phyloP scores from a whole-genome alignment of 306 rosid genomes.

The Ammopiptanthus mongolicus region DNA sequence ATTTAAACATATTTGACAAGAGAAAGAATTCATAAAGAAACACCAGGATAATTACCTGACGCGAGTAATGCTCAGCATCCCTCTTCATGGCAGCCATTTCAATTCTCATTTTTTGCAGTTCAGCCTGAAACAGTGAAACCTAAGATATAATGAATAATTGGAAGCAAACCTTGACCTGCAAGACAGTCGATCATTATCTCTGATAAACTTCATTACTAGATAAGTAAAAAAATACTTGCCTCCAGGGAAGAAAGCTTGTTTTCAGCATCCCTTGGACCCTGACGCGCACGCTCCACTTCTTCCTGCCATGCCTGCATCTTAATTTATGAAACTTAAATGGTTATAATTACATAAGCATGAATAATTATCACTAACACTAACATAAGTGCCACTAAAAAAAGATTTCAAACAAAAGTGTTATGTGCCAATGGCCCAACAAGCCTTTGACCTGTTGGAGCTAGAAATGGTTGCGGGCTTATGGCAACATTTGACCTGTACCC shows the following conservation, averaged over 20 bases:
- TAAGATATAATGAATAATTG: conserved; percentile 18
- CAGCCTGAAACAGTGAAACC: conserved; percentile 60
- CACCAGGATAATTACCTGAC: conserved; percentile 62
- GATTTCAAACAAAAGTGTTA: background rate
- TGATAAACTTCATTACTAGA: conserved; percentile 6
- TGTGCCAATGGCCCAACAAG: background rate
- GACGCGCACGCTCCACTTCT: conserved; percentile 95
- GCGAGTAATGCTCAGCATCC: conserved; percentile 99
- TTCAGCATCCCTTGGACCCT: conserved; percentile 97
- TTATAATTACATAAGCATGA: conserved; percentile 19
- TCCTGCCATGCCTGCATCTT: conserved; percentile 96
- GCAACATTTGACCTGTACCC: background rate
- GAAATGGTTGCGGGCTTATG: conserved; percentile 1
- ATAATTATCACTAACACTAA: conserved; percentile 1
- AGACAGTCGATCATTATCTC: conserved; percentile 2
- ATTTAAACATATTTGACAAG: background rate
- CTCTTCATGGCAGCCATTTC: conserved; percentile 99
- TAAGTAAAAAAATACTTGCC: conserved; percentile 40
- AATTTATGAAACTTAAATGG: conserved; percentile 11
- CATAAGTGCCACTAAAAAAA: background rate
- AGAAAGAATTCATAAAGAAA: background rate
- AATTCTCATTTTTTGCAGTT: conserved; percentile 88
- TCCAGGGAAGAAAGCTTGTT: conserved; percentile 81
- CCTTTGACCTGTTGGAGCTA: background rate
- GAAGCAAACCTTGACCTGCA: conserved; percentile 14